Evolutionary conservation across 352 stramenopile genomes (phyloP).

Genomic region (Pythium guiyangense): DNA sequence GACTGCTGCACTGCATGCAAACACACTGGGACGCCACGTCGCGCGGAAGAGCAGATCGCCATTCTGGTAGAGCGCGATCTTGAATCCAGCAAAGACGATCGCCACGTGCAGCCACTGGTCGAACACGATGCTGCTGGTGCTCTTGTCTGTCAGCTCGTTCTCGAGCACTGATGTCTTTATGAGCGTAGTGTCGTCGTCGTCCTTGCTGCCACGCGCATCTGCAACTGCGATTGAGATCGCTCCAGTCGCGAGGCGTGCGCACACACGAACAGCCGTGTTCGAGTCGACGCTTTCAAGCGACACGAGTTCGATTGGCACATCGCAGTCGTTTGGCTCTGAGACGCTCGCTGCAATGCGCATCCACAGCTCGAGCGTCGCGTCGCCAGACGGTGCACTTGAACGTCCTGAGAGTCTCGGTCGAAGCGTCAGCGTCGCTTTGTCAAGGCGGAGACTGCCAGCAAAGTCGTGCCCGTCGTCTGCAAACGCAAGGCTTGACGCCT

Average conservation of each 20-base stretch:
- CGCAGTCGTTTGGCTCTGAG: neutral
- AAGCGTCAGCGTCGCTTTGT: conserved; percentile 13
- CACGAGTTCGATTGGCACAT: conserved; percentile 19
- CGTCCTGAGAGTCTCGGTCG: no score
- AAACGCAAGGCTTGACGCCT: conserved; percentile 1
- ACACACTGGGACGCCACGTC: neutral
- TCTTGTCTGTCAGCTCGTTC: neutral
- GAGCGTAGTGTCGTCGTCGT: neutral
- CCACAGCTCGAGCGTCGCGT: conserved; percentile 61
- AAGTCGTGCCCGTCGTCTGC: conserved; percentile 22
- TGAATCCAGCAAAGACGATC: conserved; percentile 40
- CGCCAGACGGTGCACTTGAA: conserved; percentile 18
- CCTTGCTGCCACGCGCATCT: neutral
- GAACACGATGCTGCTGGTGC: neutral
- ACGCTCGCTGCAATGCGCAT: conserved; percentile 14
- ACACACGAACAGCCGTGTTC: conserved; percentile 12
- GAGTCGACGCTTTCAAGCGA: conserved; percentile 12
- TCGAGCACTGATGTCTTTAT: neutral
- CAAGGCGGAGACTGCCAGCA: conserved; percentile 25
- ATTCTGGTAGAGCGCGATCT: conserved; percentile 32
- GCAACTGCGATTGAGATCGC: neutral
- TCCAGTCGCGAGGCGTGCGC: neutral
- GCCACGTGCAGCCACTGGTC: conserved; percentile 49
- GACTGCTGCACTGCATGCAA: neutral
- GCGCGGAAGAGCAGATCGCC: conserved; percentile 17